Conservation (phyloP, 1,284 basidiomycete species). For the Boletus sp. region DNA sequence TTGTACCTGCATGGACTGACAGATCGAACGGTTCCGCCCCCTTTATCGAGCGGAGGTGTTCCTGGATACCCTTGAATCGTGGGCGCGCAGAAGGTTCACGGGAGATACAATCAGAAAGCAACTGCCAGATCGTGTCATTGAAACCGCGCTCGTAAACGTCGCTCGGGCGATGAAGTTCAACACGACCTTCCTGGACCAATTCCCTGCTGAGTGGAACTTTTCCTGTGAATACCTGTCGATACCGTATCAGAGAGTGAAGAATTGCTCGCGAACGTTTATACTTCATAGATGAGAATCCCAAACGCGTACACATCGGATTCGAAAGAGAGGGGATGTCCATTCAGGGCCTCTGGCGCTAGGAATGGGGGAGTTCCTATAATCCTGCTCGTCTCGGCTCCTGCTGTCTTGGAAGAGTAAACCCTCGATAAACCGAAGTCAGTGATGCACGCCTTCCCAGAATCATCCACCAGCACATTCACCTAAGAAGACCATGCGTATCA, state of each 20-base stretch:
- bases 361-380: slow-evolving; percentile 3
- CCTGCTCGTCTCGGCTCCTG: not conserved
- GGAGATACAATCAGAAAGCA: slow-evolving; percentile 4
- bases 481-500: not conserved
- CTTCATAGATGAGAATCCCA: slow-evolving; percentile 8
- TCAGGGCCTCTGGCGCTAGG: slow-evolving; percentile 4
- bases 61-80: not conserved
- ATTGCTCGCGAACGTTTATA: not conserved
- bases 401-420: not conserved
- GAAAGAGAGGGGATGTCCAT: slow-evolving; percentile 1
- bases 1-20: not conserved
- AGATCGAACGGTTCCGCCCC: not conserved
- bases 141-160: not conserved
- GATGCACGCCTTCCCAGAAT: slow-evolving; percentile 9
- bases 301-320: slow-evolving; percentile 6
- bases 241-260: not conserved
- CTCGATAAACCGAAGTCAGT: slow-evolving; percentile 7
- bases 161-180: not conserved
- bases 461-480: slow-evolving; percentile 8
- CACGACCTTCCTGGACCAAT: not conserved
- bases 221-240: not conserved
- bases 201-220: slow-evolving; percentile 3
- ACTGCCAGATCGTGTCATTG: not conserved
- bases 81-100: not conserved
- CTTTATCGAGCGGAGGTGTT: not conserved